Conservation (phyloP, 768 basidiomycete species). For the Hebeloma cylindrosporum region DNA sequence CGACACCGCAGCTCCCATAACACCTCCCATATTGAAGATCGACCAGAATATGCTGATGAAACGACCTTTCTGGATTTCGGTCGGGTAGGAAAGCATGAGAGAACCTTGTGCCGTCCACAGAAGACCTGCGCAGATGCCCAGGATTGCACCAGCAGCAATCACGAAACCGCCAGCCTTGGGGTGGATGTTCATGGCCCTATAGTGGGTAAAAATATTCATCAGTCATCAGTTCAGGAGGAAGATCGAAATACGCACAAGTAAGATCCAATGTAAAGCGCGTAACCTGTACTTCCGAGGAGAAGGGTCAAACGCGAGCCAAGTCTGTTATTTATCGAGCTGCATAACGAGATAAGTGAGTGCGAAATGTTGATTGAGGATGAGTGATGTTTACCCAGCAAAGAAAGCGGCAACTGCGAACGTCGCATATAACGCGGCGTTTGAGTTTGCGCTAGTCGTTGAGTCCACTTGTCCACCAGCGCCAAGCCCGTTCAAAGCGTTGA, state of each 20-base stretch:
- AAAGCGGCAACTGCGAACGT: slow-evolving; percentile 47
- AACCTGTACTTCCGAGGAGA: slow-evolving; percentile 71
- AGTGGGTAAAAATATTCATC: background rate
- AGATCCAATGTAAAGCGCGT: slow-evolving; percentile 72
- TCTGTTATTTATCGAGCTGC: slow-evolving; percentile 75
- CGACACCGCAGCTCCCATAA: slow-evolving; percentile 76
- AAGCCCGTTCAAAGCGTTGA: slow-evolving; percentile 78
- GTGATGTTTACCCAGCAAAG: slow-evolving; percentile 55
- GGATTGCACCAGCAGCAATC: slow-evolving; percentile 67
- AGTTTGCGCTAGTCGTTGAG: slow-evolving; percentile 63
- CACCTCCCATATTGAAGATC: slow-evolving; percentile 80
- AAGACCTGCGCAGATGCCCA: slow-evolving; percentile 69
- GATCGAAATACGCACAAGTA: slow-evolving; percentile 73
- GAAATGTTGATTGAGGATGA: background rate
- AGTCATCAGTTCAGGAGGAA: too few relatives aligned
- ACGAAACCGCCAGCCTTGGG: slow-evolving; percentile 59
- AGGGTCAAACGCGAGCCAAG: slow-evolving; percentile 75
- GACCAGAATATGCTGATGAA: slow-evolving; percentile 83
- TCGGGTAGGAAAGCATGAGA: slow-evolving; percentile 82
- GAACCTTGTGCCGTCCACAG: slow-evolving; percentile 88
- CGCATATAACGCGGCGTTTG: slow-evolving; percentile 66
- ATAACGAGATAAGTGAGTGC: background rate
- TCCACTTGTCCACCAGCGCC: slow-evolving; percentile 79
- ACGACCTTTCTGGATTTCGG: slow-evolving; percentile 72
- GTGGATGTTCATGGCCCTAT: slow-evolving; percentile 71